A percentile compares a stretch with the other conserved stretches of the same genome.
Conservation (phyloP, 1,284 basidiomycete genomes). For the Apiotrichum porosum region DNA sequence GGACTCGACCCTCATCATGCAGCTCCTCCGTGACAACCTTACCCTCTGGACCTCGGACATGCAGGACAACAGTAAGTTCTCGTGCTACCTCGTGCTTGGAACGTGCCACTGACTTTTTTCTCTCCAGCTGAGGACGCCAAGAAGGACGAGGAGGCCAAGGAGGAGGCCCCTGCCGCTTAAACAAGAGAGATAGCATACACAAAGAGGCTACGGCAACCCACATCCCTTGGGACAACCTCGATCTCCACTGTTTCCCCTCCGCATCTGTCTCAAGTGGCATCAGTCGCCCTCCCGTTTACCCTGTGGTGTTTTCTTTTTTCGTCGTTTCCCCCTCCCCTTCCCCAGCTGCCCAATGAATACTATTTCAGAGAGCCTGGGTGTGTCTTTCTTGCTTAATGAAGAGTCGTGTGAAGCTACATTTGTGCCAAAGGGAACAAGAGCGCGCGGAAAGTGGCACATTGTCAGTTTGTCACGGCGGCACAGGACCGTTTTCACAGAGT, state of each 20-base stretch:
- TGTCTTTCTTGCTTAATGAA: constrained; percentile 14
- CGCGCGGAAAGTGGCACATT: too few relatives aligned
- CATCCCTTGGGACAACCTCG: constrained; percentile 17
- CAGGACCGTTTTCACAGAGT: too few relatives aligned
- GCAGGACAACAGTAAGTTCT: constrained; percentile 48
- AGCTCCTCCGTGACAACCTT: constrained; percentile 95
- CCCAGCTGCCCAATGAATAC: constrained; percentile 21
- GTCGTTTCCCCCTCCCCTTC: constrained; percentile 15
- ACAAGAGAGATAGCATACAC: constrained; percentile 14
- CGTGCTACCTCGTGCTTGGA: background rate
- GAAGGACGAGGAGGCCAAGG: constrained; percentile 41
- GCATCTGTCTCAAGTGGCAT: constrained; percentile 19
- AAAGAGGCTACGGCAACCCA: constrained; percentile 15
- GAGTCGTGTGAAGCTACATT: constrained; percentile 11
- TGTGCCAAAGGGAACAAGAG: too few relatives aligned
- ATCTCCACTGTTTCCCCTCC: constrained; percentile 18
- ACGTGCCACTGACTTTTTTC: background rate
- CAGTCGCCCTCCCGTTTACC: constrained; percentile 15
- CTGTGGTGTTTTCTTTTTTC: constrained; percentile 23
- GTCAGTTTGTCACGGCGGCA: too few relatives aligned
- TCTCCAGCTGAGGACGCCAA: constrained; percentile 23
- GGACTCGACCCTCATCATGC: constrained; percentile 98
- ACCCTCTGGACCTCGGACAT: constrained; percentile 98
- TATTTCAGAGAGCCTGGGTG: constrained; percentile 19
- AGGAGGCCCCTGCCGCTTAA: constrained; percentile 40